Evolutionary conservation across 768 basidiomycete genomes (phyloP).

Genomic region (Lentinula sp.): DNA sequence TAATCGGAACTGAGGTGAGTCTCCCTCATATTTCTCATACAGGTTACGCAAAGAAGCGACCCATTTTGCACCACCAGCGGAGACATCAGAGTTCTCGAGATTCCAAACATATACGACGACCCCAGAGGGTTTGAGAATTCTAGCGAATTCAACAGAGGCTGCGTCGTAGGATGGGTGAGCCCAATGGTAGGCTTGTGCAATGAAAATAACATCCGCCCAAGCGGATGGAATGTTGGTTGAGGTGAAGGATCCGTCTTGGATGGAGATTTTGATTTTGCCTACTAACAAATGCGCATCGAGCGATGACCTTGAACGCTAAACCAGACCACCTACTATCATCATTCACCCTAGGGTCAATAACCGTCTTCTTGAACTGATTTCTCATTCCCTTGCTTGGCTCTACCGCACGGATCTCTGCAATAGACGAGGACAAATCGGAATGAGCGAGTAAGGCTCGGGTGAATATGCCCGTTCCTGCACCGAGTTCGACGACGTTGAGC

Average conservation of each 20-base stretch:
- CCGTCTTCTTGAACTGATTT: conserved; percentile 51
- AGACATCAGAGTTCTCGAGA: conserved; percentile 53
- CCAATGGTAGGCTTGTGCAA: conserved; percentile 95
- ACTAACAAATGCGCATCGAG: too few relatives aligned
- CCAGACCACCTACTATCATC: background rate
- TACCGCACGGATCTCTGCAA: conserved; percentile 57
- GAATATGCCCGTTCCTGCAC: conserved; percentile 86
- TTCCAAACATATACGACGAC: conserved; percentile 82
- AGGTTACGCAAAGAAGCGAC: conserved; percentile 65
- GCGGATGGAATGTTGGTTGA: conserved; percentile 49
- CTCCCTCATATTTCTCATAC: conserved; percentile 62
- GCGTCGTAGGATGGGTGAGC: conserved; percentile 66
- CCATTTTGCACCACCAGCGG: conserved; percentile 44
- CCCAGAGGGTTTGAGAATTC: conserved; percentile 75
- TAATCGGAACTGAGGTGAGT: conserved; percentile 79
- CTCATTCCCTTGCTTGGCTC: conserved; percentile 92
- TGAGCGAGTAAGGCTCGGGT: conserved; percentile 74
- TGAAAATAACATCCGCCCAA: conserved; percentile 74
- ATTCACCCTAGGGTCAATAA: conserved; percentile 37
- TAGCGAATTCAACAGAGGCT: conserved; percentile 70
- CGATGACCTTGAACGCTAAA: background rate
- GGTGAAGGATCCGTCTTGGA: conserved; percentile 68
- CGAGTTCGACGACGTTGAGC: conserved; percentile 69
- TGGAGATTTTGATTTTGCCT: conserved; percentile 22
- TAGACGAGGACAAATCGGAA: conserved; percentile 40